phyloP scores from a whole-genome alignment of 2,329 filamentous ascomycete species.

The Plectosphaerella sp. region DNA sequence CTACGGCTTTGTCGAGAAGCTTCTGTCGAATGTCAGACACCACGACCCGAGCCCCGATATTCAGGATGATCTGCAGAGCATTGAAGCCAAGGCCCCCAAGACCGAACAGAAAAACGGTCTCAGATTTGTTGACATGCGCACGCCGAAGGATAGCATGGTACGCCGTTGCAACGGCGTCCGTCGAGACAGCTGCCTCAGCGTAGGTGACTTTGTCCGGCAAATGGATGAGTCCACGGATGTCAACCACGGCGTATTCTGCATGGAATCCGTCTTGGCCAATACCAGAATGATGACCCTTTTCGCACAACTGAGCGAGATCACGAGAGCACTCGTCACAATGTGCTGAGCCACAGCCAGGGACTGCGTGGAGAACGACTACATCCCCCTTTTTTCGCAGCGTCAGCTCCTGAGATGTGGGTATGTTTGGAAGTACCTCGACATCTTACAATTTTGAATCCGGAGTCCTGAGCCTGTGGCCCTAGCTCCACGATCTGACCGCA shows the following conservation, averaged over 20 bases:
- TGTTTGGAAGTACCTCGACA: not conserved
- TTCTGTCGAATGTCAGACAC: constrained; percentile 13
- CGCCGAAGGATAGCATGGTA: constrained; percentile 32
- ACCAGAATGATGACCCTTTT: constrained; percentile 31
- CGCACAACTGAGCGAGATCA: constrained; percentile 30
- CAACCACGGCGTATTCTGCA: constrained; percentile 30
- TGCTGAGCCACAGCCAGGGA: constrained; percentile 24
- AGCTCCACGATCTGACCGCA: constrained; percentile 18
- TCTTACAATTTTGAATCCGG: constrained; percentile 11
- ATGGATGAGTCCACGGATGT: constrained; percentile 15
- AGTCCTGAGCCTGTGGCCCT: constrained; percentile 10
- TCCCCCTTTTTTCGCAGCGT: constrained; percentile 16
- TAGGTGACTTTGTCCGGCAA: constrained; percentile 16
- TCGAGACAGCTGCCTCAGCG: constrained; percentile 29
- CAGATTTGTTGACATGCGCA: constrained; percentile 25
- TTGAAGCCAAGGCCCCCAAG: constrained; percentile 36
- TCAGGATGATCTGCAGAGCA: constrained; percentile 28
- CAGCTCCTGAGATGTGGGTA: not conserved
- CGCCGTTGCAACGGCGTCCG: constrained; percentile 33
- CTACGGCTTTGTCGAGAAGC: constrained; percentile 11
- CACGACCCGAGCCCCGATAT: constrained; percentile 50
- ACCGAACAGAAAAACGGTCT: constrained; percentile 34
- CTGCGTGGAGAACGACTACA: constrained; percentile 22
- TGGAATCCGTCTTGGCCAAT: constrained; percentile 39
- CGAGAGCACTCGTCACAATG: constrained; percentile 32